A percentile compares a stretch with the other conserved stretches of the same genome.
These are phyloP conservation scores for Mycena leptocephala DNA, from an alignment of 768 basidiomycete species.

Conservation along the genomic window DNA sequence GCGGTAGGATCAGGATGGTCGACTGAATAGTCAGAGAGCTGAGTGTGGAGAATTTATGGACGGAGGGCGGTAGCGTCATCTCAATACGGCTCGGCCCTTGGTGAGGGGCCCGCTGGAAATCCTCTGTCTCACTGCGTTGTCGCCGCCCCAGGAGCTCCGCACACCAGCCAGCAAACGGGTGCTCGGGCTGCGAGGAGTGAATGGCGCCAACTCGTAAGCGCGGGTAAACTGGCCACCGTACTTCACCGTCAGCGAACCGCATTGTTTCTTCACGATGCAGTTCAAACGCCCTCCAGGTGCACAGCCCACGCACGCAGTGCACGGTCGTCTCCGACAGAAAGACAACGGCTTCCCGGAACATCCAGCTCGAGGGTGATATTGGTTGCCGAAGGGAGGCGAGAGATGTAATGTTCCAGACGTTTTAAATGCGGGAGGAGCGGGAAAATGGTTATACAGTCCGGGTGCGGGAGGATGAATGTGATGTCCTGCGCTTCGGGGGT, in stretches of 20 bases:
- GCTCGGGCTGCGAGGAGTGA: neutral
- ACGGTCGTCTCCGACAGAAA: neutral
- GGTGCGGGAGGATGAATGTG: conserved; percentile 5
- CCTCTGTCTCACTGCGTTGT: neutral
- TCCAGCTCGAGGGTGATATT: neutral
- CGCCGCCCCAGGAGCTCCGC: neutral
- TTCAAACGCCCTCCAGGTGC: neutral
- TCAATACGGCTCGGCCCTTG: neutral
- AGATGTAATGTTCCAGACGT: neutral
- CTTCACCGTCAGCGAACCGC: neutral
- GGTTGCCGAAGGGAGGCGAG: neutral
- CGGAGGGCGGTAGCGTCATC: neutral
- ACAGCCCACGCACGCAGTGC: neutral
- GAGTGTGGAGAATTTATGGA: neutral
- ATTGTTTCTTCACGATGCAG: neutral
- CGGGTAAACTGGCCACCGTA: conserved; percentile 1
- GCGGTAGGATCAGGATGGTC: neutral
- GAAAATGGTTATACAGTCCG: neutral
- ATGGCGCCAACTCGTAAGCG: neutral
- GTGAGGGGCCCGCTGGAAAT: neutral
- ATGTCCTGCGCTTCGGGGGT: neutral
- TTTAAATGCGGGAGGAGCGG: neutral
- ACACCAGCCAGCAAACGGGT: neutral
- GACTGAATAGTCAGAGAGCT: neutral
- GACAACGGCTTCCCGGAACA: neutral